Conservation (phyloP, 306 rosid genomes). For the Quercus dentata region DNA sequence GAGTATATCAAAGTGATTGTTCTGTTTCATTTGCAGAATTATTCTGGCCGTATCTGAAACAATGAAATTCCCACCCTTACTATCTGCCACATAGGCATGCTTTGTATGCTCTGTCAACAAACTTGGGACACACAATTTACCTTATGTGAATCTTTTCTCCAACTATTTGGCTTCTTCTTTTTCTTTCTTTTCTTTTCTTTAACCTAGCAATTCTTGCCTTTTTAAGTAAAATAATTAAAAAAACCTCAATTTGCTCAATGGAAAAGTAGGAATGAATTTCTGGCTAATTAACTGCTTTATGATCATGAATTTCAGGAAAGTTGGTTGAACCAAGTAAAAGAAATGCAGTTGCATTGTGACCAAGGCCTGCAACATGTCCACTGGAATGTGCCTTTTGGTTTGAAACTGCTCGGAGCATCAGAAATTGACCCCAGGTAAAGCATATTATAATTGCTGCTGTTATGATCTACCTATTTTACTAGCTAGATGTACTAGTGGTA, state of each 20-base stretch:
- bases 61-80: neutral
- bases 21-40: neutral
- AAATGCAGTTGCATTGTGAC: constrained; percentile 78
- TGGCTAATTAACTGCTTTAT: neutral
- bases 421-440: constrained; percentile 58
- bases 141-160: constrained; percentile 5
- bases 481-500: neutral
- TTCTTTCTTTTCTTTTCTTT: neutral
- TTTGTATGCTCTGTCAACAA: neutral
- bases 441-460: neutral
- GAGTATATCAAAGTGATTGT: constrained; percentile 23
- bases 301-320: constrained; percentile 64
- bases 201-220: neutral
- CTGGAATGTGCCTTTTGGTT: constrained; percentile 36
- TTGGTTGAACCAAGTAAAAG: constrained; percentile 90
- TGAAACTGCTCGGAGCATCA: constrained; percentile 46
- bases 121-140: neutral
- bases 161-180: neutral
- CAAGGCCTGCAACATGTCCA: constrained; percentile 66
- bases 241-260: no score
- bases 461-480: neutral
- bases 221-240: no score
- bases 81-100: neutral
- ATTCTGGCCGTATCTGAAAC: neutral
- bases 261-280: no score